Evolutionary conservation across 2,329 filamentous ascomycete species (phyloP).

Genomic region (Colletotrichum magnum): DNA sequence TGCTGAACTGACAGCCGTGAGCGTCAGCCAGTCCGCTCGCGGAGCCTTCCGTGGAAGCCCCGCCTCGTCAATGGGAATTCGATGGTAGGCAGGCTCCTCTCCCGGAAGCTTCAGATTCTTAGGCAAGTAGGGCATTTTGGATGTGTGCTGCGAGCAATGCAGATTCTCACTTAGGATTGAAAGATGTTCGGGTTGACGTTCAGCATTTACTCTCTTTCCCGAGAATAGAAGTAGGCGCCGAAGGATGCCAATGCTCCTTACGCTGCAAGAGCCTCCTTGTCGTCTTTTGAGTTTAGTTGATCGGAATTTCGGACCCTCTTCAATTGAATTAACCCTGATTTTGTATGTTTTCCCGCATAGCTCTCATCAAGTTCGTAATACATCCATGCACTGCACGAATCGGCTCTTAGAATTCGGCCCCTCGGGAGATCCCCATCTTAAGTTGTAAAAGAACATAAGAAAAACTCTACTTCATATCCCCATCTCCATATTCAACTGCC

Average conservation of each 20-base stretch:
- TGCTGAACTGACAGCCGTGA: background rate
- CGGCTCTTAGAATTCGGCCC: background rate
- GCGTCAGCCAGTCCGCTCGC: background rate
- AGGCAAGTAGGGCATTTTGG: background rate
- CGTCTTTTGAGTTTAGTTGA: background rate
- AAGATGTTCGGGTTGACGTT: background rate
- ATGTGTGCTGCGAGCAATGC: background rate
- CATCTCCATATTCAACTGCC: background rate
- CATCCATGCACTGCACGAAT: background rate
- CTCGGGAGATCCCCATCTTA: background rate
- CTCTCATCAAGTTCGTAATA: background rate
- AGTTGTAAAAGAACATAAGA: too few species aligned
- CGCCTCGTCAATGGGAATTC: background rate
- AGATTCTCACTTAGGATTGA: background rate
- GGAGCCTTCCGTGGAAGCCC: background rate
- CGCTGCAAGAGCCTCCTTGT: background rate
- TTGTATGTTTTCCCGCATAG: background rate
- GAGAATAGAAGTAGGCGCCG: background rate
- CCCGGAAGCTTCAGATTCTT: background rate
- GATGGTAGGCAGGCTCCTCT: background rate
- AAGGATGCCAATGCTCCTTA: background rate
- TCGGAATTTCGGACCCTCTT: background rate
- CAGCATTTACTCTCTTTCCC: background rate
- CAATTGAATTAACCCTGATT: background rate
- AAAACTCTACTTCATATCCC: background rate